These are phyloP conservation scores for Penicillium herquei DNA, from an alignment of 495 filamentous ascomycete species.

Conservation along the genomic window DNA sequence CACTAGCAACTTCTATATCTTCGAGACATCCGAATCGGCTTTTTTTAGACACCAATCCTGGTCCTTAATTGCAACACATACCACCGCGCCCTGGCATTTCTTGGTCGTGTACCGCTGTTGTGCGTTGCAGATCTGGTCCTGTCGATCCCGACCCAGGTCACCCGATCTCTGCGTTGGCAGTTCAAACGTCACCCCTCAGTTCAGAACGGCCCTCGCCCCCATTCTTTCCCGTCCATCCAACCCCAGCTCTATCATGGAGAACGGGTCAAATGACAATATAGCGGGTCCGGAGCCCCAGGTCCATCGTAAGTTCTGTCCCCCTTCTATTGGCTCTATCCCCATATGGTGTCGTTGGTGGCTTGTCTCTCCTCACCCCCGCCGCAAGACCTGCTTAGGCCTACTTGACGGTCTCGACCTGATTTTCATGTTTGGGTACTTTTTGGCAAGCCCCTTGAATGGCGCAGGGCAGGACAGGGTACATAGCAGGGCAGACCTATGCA, in stretches of 20 bases:
- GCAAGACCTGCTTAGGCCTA: not conserved
- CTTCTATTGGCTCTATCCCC: conserved; percentile 2
- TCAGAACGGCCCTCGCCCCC: conserved; percentile 3
- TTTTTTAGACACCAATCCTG: conserved; percentile 1
- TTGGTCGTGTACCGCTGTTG: conserved; percentile 17
- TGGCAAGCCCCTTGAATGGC: not conserved
- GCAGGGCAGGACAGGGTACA: not conserved
- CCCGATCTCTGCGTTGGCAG: conserved; percentile 46
- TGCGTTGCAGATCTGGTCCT: conserved; percentile 25
- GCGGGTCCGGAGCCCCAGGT: conserved; percentile 25
- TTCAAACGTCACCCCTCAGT: conserved; percentile 23
- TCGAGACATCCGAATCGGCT: not conserved
- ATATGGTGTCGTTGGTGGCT: conserved; percentile 13
- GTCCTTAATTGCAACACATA: conserved; percentile 2
- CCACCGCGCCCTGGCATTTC: conserved; percentile 6
- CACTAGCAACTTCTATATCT: conserved; percentile 5
- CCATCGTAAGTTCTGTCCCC: conserved; percentile 17
- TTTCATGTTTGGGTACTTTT: not conserved
- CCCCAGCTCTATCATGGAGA: conserved; percentile 18
- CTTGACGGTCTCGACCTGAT: not conserved
- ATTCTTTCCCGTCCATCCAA: conserved; percentile 9
- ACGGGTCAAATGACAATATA: conserved; percentile 23
- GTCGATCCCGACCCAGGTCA: conserved; percentile 38
- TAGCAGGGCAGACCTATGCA: not conserved
- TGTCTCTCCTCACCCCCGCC: not conserved